Evolutionary conservation across 2,329 filamentous ascomycete species (phyloP), one percentile per base, ranked within the genome.

Genomic region (Colletotrichum sp.): DNA sequence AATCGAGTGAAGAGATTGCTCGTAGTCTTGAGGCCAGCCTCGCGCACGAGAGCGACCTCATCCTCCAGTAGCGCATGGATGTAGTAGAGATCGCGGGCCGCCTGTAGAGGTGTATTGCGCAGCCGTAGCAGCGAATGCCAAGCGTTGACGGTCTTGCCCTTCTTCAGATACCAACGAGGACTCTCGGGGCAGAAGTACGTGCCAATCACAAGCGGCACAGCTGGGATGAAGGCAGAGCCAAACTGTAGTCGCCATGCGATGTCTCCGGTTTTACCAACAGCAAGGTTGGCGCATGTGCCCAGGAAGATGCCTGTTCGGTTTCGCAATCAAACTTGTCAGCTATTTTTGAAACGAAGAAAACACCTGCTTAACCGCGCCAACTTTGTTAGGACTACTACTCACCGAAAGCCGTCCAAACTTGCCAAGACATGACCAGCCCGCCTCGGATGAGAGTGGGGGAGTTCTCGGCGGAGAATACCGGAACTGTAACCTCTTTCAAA

Each of bases 91-190:
- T 93, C 92, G 2, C 92, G 87, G 0, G 91, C 91, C 8, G 92
- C 92, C 80, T 92, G 91, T 3, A 94, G 79, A 2, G 89, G 85
- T 0, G 87, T 88, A 77, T 92, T 92, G 24, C 92, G 88, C 8
- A 94, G 87, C 8, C 86, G 85, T 15, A 88, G 83, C 0, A 94
- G 86, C 4, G 91, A 92, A 16, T 84, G 79, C 81, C 89, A 93
- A 2, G 92, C 92, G 63, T 90, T 84, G 6, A 76, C 76, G 78
- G 92, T 89, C 68, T 85, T 86, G 16, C 87, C 86, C 80, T 93
- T 93, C 81, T 93, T 93, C 82, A 94, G 90, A 70, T 88, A 90
- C 92, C 92, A 94, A 69, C 92, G 88, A 4, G 92, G 92, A 3
- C 91, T 93, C 80, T 93, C 92, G 0, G 92, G 92, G 76, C 92